Percentiles rank a stretch among this genome's conserved stretches.
Conservation (phyloP, 805 yeast genomes). For the Wickerhamiella spandovensis region DNA sequence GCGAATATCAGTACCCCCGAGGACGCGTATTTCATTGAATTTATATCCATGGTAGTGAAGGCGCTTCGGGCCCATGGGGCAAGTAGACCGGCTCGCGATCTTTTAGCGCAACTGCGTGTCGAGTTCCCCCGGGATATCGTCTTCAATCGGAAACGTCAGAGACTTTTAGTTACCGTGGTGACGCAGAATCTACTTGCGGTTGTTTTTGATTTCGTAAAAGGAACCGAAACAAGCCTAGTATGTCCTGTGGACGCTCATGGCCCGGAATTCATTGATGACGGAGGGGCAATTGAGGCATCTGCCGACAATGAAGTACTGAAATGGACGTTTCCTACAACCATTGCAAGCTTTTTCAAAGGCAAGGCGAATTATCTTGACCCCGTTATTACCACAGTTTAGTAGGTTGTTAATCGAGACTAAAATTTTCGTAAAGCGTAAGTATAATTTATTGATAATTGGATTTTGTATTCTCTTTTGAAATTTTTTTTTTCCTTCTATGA, state of each 20-base stretch:
- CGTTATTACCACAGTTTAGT: neutral
- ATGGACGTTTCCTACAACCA: neutral
- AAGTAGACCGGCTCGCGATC: neutral
- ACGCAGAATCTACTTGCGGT: neutral
- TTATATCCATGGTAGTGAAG: neutral
- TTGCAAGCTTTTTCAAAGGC: neutral
- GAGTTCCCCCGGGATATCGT: neutral
- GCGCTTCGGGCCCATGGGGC: neutral
- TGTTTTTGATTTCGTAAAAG: neutral
- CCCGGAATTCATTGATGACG: neutral
- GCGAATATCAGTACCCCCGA: neutral
- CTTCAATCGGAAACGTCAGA: constrained; percentile 5
- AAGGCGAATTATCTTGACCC: neutral
- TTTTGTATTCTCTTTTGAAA: neutral
- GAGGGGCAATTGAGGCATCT: neutral
- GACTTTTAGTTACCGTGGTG: neutral
- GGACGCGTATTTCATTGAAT: neutral
- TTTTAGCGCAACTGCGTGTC: neutral
- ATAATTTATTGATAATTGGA: neutral
- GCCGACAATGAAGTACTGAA: neutral
- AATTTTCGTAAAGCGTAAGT: neutral
- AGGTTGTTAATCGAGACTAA: neutral
- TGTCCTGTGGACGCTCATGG: neutral
- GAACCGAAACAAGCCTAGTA: neutral
- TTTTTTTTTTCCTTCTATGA: neutral